Evolutionary conservation across 192 early-diverging fungal species (phyloP).

Genomic region (Entophlyctis luteolus): DNA sequence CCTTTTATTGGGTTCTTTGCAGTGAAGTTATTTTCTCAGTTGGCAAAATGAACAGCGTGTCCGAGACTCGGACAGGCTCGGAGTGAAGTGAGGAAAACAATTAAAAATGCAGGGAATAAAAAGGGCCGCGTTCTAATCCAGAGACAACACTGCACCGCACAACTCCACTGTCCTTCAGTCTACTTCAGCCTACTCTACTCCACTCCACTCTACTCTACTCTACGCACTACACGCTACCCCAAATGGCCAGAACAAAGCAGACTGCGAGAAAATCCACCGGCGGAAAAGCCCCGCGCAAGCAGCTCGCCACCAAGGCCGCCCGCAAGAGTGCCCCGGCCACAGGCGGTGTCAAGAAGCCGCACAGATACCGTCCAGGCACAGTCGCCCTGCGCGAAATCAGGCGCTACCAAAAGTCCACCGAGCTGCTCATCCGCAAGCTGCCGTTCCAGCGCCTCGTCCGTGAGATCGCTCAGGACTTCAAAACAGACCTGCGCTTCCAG

Average conservation of each 20-base stretch:
- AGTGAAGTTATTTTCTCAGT: background rate
- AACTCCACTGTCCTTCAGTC: too few relatives aligned
- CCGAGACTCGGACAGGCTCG: too few relatives aligned
- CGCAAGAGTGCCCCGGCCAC: constrained; percentile 88
- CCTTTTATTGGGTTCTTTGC: background rate
- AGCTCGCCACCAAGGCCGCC: constrained; percentile 87
- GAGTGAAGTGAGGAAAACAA: too few relatives aligned
- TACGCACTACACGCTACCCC: background rate
- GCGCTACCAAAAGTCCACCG: constrained; percentile 75
- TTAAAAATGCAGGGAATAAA: too few relatives aligned
- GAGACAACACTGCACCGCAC: too few relatives aligned
- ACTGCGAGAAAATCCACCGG: constrained; percentile 98
- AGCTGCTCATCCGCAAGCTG: constrained; percentile 80
- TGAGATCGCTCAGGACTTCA: constrained; percentile 99
- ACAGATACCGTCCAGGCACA: constrained; percentile 71
- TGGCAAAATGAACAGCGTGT: too few relatives aligned
- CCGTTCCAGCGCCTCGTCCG: constrained; percentile 91
- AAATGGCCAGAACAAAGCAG: constrained; percentile 82
- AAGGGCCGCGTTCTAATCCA: too few relatives aligned
- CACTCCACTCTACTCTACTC: too few relatives aligned
- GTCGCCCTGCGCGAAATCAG: constrained; percentile 81
- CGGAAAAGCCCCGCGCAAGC: constrained; percentile 97
- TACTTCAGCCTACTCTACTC: too few relatives aligned
- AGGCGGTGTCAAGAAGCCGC: constrained; percentile 33
- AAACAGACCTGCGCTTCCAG: constrained; percentile 99